These are phyloP conservation scores for Erodium texanum DNA, from an alignment of 441 rosid genomes.

Conservation along the genomic window DNA sequence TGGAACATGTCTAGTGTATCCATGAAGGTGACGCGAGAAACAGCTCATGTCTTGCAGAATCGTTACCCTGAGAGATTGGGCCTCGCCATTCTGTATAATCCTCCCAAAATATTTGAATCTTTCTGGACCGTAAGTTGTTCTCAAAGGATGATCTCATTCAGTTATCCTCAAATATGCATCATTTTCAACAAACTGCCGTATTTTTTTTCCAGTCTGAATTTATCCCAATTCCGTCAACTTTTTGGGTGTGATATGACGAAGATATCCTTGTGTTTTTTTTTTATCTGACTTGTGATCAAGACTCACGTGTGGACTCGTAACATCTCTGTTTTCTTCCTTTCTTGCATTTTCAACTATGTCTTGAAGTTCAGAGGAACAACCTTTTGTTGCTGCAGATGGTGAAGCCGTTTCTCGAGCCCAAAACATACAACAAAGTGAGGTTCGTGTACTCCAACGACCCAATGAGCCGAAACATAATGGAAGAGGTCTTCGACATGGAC, in stretches of 20 bases:
- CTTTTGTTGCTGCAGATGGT: slow-evolving; percentile 36
- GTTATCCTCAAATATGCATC: too few relatives aligned
- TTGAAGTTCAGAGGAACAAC: too few relatives aligned
- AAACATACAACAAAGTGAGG: slow-evolving; percentile 47
- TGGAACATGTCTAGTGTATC: slow-evolving; percentile 57
- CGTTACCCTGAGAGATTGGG: slow-evolving; percentile 78
- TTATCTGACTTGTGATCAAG: slow-evolving; percentile 5
- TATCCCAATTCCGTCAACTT: too few relatives aligned
- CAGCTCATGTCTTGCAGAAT: slow-evolving; percentile 57
- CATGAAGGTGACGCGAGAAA: slow-evolving; percentile 54
- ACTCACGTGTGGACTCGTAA: too few relatives aligned
- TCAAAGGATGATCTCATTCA: too few relatives aligned
- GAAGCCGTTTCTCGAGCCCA: slow-evolving; percentile 52
- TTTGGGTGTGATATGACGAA: too few relatives aligned
- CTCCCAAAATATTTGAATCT: slow-evolving; percentile 72
- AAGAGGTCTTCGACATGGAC: slow-evolving; percentile 43
- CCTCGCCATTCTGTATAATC: slow-evolving; percentile 55
- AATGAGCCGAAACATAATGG: slow-evolving; percentile 34
- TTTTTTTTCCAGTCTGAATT: too few relatives aligned
- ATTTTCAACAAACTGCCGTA: too few relatives aligned
- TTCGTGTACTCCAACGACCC: slow-evolving; percentile 45
- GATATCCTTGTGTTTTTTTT: too few relatives aligned
- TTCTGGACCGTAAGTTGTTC: slow-evolving; percentile 62
- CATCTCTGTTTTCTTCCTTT: too few relatives aligned
- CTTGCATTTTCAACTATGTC: neutral